phyloP scores from a whole-genome alignment of 768 basidiomycete genomes.

The Kwoniella mangroviensis region DNA sequence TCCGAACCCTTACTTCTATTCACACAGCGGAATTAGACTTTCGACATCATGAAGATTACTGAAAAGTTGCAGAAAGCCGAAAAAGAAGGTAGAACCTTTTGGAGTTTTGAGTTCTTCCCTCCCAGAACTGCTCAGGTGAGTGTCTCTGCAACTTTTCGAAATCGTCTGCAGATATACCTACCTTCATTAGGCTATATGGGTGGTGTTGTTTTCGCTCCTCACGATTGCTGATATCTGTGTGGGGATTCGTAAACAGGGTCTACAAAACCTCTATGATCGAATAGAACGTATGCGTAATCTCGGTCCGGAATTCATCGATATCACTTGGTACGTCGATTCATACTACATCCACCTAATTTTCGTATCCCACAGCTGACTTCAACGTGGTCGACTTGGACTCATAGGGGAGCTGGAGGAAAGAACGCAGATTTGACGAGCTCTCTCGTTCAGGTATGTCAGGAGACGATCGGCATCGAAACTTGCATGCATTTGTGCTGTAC shows the following conservation, averaged over 20 bases:
- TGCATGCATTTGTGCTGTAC: constrained; percentile 99
- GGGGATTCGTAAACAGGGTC: constrained; percentile 63
- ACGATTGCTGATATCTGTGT: too few relatives aligned
- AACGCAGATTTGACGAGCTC: constrained; percentile 93
- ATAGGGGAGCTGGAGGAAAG: constrained; percentile 93
- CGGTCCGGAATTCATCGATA: constrained; percentile 97
- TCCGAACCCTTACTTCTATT: background rate
- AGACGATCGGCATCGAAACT: constrained; percentile 89
- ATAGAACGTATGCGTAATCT: constrained; percentile 96
- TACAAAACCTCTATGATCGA: constrained; percentile 95
- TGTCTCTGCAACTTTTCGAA: background rate
- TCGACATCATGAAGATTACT: constrained; percentile 81
- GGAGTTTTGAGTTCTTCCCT: constrained; percentile 99
- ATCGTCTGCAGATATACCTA: too few relatives aligned
- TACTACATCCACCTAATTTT: too few relatives aligned
- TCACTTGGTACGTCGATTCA: constrained; percentile 72
- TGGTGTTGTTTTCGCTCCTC: too few relatives aligned
- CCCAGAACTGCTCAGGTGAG: constrained; percentile 88
- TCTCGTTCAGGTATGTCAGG: constrained; percentile 92
- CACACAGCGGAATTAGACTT: background rate
- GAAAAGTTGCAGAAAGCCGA: constrained; percentile 86
- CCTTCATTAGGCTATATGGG: too few relatives aligned
- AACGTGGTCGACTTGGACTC: background rate
- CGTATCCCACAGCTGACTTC: constrained; percentile 6
- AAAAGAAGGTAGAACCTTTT: constrained; percentile 87